Evolutionary conservation across 176 grass and related monocot species (phyloP).

Genomic region (Secale cereale): DNA sequence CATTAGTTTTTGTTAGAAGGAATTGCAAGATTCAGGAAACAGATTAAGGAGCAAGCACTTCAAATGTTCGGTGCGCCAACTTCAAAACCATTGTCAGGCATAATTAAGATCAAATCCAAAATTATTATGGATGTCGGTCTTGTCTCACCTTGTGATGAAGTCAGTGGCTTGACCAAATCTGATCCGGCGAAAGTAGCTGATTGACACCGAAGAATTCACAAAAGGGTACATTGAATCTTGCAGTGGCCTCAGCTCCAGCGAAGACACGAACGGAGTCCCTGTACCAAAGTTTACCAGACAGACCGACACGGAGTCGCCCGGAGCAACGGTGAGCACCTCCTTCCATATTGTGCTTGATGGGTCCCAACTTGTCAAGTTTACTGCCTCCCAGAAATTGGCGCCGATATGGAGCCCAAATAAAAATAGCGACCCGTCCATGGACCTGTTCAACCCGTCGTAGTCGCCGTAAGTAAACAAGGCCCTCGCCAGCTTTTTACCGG

Average conservation of each 20-base stretch:
- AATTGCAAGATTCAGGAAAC: neutral
- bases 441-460: neutral
- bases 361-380: neutral
- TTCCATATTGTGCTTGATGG: accelerated
- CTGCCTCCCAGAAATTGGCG: neutral
- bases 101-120: neutral
- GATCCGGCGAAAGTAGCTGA: neutral
- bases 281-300: neutral
- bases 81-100: neutral
- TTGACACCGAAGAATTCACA: neutral
- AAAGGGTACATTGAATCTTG: neutral
- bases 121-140: neutral
- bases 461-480: neutral
- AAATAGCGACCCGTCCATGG: neutral
- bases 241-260: neutral
- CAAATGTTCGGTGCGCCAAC: neutral
- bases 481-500: neutral
- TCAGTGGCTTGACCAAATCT: neutral
- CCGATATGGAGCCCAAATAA: slow-evolving; percentile 7
- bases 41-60: neutral
- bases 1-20: neutral
- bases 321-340: neutral
- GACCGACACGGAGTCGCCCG: neutral
- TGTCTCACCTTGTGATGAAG: neutral
- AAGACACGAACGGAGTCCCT: slow-evolving; percentile 16